These are phyloP conservation scores for Blastocystis sp. DNA, from an alignment of 352 stramenopile genomes.

Conservation along the genomic window DNA sequence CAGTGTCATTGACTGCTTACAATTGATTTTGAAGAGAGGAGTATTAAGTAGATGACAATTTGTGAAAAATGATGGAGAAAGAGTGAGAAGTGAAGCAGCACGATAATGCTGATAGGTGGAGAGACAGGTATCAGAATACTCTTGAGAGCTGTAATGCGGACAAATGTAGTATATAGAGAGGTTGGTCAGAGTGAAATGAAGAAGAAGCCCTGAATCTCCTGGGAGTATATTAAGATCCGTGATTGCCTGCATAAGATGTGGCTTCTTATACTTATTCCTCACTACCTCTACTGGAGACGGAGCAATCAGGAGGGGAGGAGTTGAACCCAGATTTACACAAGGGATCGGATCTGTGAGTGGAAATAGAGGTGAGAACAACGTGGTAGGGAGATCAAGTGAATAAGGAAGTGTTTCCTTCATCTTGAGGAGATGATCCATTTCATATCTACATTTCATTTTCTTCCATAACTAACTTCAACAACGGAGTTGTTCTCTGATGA, in stretches of 20 bases:
- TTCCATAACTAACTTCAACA: neutral
- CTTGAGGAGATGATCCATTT: slow-evolving; percentile 18
- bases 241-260: neutral
- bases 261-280: neutral
- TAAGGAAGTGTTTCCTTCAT: slow-evolving; percentile 2
- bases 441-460: neutral
- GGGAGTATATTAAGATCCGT: neutral
- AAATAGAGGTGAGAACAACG: neutral
- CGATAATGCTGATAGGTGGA: neutral
- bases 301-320: neutral
- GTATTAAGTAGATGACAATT: neutral
- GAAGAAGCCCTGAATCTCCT: neutral
- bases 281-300: neutral
- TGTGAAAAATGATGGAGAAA: neutral
- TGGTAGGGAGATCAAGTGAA: neutral
- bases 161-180: neutral
- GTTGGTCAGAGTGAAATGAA: neutral
- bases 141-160: neutral
- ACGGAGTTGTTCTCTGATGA: neutral
- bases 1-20: neutral
- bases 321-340: neutral
- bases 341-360: neutral
- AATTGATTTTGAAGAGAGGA: slow-evolving; percentile 3
- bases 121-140: neutral
- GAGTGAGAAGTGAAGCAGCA: neutral